phyloP scores from a whole-genome alignment of 2,329 filamentous ascomycete genomes.

The Diplodia seriata region DNA sequence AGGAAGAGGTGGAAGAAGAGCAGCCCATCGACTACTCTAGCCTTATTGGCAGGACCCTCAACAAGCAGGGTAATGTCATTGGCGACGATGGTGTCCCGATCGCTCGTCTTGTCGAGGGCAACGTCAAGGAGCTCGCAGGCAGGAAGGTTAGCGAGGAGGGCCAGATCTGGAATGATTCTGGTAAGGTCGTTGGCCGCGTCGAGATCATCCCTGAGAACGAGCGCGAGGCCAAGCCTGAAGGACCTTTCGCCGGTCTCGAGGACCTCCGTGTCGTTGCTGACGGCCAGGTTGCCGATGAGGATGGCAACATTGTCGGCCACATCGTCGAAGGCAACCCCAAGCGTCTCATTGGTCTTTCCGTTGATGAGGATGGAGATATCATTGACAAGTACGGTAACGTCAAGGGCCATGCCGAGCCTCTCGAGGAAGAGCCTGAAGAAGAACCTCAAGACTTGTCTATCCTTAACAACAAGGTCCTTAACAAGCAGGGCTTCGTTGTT shows the following conservation, averaged over 20 bases:
- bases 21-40: conserved; percentile 53
- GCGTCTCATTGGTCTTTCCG: conserved; percentile 64
- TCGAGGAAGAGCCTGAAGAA: conserved; percentile 56
- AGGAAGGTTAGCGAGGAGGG: conserved; percentile 75
- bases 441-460: conserved; percentile 53
- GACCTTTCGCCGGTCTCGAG: conserved; percentile 58
- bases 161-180: conserved; percentile 75
- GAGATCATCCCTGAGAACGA: conserved; percentile 73
- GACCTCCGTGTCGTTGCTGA: conserved; percentile 57
- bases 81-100: conserved; percentile 59
- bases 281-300: conserved; percentile 58
- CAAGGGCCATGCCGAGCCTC: conserved; percentile 65
- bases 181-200: conserved; percentile 71
- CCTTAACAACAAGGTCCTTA: conserved; percentile 56
- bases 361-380: conserved; percentile 69
- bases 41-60: conserved; percentile 56
- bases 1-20: conserved; percentile 56
- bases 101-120: conserved; percentile 72
- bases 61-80: conserved; percentile 60
- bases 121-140: conserved; percentile 67
- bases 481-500: conserved; percentile 60
- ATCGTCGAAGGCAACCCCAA: conserved; percentile 66
- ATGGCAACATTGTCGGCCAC: conserved; percentile 59
- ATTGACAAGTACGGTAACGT: conserved; percentile 68
- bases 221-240: conserved; percentile 58